These are phyloP conservation scores for Hyphodiscus sp. DNA, from an alignment of 2,329 filamentous ascomycete genomes.

Conservation along the genomic window DNA sequence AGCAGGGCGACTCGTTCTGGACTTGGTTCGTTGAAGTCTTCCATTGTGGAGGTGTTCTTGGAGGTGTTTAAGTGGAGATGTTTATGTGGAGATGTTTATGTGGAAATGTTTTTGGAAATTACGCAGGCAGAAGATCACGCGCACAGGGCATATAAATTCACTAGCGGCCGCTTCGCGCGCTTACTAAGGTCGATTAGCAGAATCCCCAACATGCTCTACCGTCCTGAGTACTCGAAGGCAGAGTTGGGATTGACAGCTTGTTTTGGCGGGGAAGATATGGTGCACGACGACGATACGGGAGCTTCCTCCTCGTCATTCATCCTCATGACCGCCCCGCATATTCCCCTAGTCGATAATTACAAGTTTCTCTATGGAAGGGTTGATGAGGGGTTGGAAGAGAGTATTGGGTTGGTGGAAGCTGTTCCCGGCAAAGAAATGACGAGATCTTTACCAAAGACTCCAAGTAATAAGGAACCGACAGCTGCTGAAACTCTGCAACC, in stretches of 20 bases:
- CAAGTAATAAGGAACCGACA: background rate
- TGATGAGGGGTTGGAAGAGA: conserved; percentile 15
- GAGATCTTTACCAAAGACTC: background rate
- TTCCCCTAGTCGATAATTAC: conserved; percentile 17
- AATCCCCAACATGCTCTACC: no score
- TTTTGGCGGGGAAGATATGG: background rate
- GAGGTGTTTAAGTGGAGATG: no score
- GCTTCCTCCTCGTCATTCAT: background rate
- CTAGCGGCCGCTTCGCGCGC: no score
- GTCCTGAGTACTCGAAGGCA: background rate
- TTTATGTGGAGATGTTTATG: no score
- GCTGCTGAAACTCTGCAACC: background rate
- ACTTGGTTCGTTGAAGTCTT: no score
- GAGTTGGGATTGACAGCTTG: background rate
- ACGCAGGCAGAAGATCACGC: no score
- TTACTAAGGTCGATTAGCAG: no score
- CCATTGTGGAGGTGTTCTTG: no score
- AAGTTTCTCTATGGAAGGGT: conserved; percentile 20
- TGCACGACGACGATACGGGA: background rate
- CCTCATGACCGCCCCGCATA: background rate
- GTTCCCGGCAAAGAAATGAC: conserved; percentile 1
- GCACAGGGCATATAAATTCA: no score
- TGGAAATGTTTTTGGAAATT: no score
- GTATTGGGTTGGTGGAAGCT: conserved; percentile 11
- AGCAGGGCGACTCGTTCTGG: no score